phyloP scores from a whole-genome alignment of 305 asterid genomes.

The Vinca major region DNA sequence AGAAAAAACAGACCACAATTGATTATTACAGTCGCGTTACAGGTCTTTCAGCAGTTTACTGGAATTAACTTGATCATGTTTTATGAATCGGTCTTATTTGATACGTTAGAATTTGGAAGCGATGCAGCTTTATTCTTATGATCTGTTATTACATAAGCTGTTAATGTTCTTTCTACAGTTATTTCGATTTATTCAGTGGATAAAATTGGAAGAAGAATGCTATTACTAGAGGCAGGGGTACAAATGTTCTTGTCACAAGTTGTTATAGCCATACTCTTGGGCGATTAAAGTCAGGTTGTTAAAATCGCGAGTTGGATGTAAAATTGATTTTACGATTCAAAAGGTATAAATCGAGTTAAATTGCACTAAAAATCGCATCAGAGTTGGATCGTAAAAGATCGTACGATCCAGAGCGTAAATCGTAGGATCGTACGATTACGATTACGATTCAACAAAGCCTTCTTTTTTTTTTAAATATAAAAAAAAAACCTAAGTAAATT shows the following conservation, averaged over 20 bases:
- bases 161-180: slow-evolving; percentile 67
- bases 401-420: no score
- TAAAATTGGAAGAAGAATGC: slow-evolving; percentile 54
- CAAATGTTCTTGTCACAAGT: slow-evolving; percentile 76
- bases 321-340: no score
- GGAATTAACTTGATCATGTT: slow-evolving; percentile 94
- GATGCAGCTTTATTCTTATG: slow-evolving; percentile 62
- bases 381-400: no score
- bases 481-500: no score
- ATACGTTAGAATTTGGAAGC: slow-evolving; percentile 62
- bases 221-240: slow-evolving; percentile 66
- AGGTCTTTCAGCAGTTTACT: slow-evolving; percentile 88
- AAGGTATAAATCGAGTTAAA: no score
- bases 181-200: slow-evolving; percentile 79
- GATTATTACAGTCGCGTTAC: slow-evolving; percentile 31
- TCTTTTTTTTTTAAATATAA: no score
- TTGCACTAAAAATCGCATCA: no score
- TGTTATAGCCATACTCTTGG: slow-evolving; percentile 47
- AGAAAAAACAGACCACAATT: slow-evolving; percentile 72
- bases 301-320: no score
- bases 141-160: slow-evolving; percentile 70
- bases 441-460: no score
- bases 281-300: slow-evolving; percentile 16
- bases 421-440: no score
- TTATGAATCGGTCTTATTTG: slow-evolving; percentile 73